A percentile compares a stretch with the other conserved stretches of the same genome.
Conservation (phyloP, 2,329 filamentous ascomycete genomes). For the Fusarium sp. region DNA sequence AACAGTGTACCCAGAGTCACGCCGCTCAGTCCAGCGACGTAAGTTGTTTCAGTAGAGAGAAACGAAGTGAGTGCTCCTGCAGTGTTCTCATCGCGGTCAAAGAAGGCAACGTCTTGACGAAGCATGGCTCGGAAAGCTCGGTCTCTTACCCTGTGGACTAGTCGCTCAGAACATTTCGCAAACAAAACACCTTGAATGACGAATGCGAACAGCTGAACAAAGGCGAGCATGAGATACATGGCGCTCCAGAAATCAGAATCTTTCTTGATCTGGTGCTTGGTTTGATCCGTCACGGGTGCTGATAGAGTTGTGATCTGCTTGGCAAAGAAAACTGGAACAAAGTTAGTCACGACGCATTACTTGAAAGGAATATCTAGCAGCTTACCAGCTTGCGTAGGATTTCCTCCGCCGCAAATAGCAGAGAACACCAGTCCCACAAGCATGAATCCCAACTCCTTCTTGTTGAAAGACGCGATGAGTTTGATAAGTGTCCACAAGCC, state of each 20-base stretch:
- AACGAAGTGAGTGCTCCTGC: conserved; percentile 89
- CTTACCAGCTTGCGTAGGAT: conserved; percentile 63
- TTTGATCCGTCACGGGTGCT: conserved; percentile 55
- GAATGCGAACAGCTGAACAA: conserved; percentile 76
- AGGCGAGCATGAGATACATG: conserved; percentile 87
- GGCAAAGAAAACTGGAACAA: conserved; percentile 80
- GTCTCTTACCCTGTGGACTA: conserved; percentile 84
- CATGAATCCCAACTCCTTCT: conserved; percentile 75
- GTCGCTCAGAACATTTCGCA: conserved; percentile 83
- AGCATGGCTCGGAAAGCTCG: conserved; percentile 86
- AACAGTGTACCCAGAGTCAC: conserved; percentile 87
- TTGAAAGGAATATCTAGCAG: not conserved
- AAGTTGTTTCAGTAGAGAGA: conserved; percentile 87
- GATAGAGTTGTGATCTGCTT: conserved; percentile 82
- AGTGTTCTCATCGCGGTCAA: conserved; percentile 88
- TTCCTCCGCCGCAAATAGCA: conserved; percentile 80
- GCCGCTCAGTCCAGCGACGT: conserved; percentile 87
- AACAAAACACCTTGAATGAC: conserved; percentile 75
- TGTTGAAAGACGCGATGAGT: conserved; percentile 83
- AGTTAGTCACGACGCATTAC: not conserved
- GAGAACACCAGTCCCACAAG: conserved; percentile 75
- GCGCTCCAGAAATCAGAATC: conserved; percentile 85
- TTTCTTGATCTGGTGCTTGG: conserved; percentile 65
- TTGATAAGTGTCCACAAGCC: conserved; percentile 78
- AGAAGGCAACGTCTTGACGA: conserved; percentile 91